Conservation (phyloP, 257 asterid genomes). For the Solanum piurae region DNA sequence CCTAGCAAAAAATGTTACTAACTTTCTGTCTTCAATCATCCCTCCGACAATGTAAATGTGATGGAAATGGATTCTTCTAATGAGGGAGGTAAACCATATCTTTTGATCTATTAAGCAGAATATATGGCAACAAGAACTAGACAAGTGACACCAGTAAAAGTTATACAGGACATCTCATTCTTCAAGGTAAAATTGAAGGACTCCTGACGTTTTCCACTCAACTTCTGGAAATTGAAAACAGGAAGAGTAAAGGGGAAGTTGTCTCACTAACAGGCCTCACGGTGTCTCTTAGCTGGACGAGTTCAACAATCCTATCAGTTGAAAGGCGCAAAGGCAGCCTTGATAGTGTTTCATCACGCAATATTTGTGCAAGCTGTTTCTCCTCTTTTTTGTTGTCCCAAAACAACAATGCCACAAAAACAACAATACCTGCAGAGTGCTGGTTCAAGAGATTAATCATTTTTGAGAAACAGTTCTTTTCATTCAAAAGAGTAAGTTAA, state of each 20-base stretch:
- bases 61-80: background rate
- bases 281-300: conserved; percentile 87
- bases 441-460: conserved; percentile 46
- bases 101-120: background rate
- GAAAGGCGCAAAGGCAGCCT: conserved; percentile 95
- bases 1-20: background rate
- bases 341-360: conserved; percentile 76
- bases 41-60: background rate
- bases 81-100: background rate
- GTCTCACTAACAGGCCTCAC: conserved; percentile 82
- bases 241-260: conserved; percentile 4
- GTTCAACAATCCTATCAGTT: conserved; percentile 86
- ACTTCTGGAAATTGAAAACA: background rate
- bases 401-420: conserved; percentile 54
- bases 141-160: background rate
- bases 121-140: background rate
- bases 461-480: conserved; percentile 8
- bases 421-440: conserved; percentile 79
- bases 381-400: conserved; percentile 99
- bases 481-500: background rate
- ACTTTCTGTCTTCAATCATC: background rate
- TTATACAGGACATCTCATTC: background rate
- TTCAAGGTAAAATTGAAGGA: background rate
- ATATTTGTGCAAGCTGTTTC: conserved; percentile 82
- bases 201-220: background rate